Conservation (phyloP, 352 stramenopile species). For the Pelagophyceae sp. region DNA sequence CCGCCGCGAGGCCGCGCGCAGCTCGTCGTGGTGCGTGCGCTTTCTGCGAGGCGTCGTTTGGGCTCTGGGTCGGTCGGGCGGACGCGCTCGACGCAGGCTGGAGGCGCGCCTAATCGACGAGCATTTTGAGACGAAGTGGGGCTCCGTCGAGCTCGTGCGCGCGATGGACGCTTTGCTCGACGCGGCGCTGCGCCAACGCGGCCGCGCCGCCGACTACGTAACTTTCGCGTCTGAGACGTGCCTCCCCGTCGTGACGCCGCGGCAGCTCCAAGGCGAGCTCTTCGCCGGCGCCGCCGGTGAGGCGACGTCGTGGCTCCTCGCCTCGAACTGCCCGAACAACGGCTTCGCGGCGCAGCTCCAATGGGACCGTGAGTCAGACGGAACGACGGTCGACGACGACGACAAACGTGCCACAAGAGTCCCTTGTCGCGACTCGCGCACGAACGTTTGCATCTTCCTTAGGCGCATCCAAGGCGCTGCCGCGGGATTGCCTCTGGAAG, state of each 20-base stretch:
- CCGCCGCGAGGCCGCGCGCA: background rate
- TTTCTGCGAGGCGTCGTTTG: too few species aligned
- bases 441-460: too few species aligned
- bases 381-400: too few species aligned
- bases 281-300: background rate
- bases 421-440: too few species aligned
- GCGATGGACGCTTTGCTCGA: background rate
- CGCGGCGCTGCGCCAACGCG: background rate
- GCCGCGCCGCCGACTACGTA: background rate
- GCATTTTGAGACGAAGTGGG: constrained; percentile 9
- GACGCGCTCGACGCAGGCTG: too few species aligned
- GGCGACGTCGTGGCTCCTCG: constrained; percentile 41
- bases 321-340: constrained; percentile 44
- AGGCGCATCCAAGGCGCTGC: too few species aligned
- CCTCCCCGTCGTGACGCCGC: background rate
- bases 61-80: too few species aligned
- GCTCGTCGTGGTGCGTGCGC: background rate
- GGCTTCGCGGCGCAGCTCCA: constrained; percentile 50
- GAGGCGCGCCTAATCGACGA: background rate
- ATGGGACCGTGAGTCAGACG: constrained; percentile 51
- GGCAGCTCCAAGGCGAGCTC: background rate
- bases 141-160: constrained; percentile 3
- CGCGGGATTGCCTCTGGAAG: constrained; percentile 47
- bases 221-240: constrained; percentile 11
- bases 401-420: too few species aligned